Evolutionary conservation across 2,329 filamentous ascomycete genomes (phyloP), one percentile per base, ranked within the genome.

Genomic region (Mycosphaerella sp.): DNA sequence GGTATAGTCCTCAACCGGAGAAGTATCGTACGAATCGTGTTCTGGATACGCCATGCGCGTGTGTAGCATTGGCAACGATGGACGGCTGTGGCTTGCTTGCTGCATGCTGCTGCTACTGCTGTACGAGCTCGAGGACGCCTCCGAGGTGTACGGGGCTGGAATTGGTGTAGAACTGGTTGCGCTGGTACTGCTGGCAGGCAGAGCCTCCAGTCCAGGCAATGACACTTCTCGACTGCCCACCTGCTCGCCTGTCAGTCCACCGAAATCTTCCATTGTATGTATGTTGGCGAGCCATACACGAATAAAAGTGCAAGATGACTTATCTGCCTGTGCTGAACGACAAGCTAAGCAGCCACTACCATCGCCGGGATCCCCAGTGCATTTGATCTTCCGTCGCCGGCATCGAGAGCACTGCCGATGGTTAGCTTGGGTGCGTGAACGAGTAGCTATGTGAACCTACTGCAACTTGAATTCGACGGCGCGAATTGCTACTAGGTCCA

Each of bases 361-460:
- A 63, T 85, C 81, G 28, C 86, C 86, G 30, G 79, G 76, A 66
- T 95, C 89, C 39, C 91, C 91, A 64, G 87, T 95, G 73, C 91
- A 97, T 61, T 88, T 85, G 62, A 97, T 97, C 75, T 97, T 97
- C 53, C 91, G 81, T 72, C 91, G 90, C 54, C 91, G 82, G 70
- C 91, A 97, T 59, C 91, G 82, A 32, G 82, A 81, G 68, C 91
- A 97, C 91, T 96, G 58, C 5, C 10, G 41, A 25, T 25, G 10
- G 12, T 14, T 41, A 16, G 28, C 25, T 14, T 14, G 9, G 7
- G 7, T 21, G 25, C 28, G 13, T 12, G 5, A n/a, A 13, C 34
- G 6, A 30, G 12, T 14, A 5, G 34, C 27, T 16, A 25, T 2
- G 14, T n/a, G 14, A 8, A 59, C 62, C 57, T 69, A 79, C 77